A percentile compares a stretch with the other conserved stretches of the same genome.
Evolutionary conservation across 164 flowering plant genomes (phyloP).

Genomic region (Hamamelis virginiana): DNA sequence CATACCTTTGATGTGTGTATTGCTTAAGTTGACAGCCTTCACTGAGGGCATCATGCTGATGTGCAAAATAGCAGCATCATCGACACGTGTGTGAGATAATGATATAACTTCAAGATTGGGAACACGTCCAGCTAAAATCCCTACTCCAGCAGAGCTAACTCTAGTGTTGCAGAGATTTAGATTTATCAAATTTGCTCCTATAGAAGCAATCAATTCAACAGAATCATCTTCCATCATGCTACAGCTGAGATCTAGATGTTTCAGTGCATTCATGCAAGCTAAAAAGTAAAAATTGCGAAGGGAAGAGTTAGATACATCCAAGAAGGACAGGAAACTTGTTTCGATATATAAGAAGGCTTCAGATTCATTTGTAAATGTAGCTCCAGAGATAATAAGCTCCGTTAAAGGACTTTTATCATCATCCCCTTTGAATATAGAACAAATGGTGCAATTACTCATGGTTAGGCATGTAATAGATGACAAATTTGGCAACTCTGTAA

Average conservation of each 20-base stretch:
- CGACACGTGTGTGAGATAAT: conserved; percentile 55
- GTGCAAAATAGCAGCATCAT: conserved; percentile 58
- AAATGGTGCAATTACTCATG: conserved; percentile 76
- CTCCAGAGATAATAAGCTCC: conserved; percentile 57
- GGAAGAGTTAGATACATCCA: conserved; percentile 62
- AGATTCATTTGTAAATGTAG: conserved; percentile 39
- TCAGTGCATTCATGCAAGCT: conserved; percentile 41
- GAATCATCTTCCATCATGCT: conserved; percentile 51
- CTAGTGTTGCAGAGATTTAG: conserved; percentile 66
- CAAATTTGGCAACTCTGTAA: conserved; percentile 60
- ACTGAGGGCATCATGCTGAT: conserved; percentile 65
- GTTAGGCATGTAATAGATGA: conserved; percentile 58
- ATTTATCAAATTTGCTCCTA: conserved; percentile 59
- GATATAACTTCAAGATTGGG: conserved; percentile 63
- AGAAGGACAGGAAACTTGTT: conserved; percentile 33
- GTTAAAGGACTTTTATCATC: conserved; percentile 41
- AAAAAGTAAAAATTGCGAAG: conserved; percentile 54
- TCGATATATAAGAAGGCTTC: conserved; percentile 44
- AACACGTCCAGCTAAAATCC: conserved; percentile 58
- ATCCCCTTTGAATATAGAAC: conserved; percentile 42
- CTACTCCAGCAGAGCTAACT: conserved; percentile 65
- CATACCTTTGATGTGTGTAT: conserved; percentile 71
- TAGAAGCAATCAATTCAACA: conserved; percentile 41
- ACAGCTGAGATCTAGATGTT: conserved; percentile 72
- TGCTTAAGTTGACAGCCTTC: conserved; percentile 57